Base-by-base conservation (phyloP, 768 basidiomycete species). In the Boletellus ananas region DNA sequence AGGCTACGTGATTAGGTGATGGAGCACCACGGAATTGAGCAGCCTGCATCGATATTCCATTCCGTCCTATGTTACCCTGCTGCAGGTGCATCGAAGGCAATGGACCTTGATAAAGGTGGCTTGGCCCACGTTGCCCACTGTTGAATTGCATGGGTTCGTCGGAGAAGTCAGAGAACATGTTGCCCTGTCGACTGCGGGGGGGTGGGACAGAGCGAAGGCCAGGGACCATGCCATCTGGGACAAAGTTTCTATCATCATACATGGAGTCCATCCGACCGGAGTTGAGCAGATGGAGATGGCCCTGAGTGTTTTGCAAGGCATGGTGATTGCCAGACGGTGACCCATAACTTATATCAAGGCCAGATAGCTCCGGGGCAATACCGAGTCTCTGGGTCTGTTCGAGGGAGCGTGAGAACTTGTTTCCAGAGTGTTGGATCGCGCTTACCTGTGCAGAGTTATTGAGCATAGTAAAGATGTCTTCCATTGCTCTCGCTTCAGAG, bases 151-250 rank as follows among this genome's bases (percentile, higher is more conserved):
- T 58, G 0, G 76, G 64, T 20, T 90, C 89, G 20, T 90, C 89
- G 21, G 80, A 58, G 14, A 76, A 72, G 27, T 88, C 88, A 34
- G 78, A 66, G 58, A 79, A 83, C 48, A 81, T 69, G 31, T 70
- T 70, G 52, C 74, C 73, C 54, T 86, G 82, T 41, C 85, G 76
- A 60, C 70, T 76, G 52, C 86, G 78, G 48, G 82, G 77, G 37
- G 82, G 79, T 41, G 79, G 81, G 34, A 75, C 77, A 27, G 84
- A 77, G 34, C 90, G 83, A 29, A 92, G 75, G 9, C 89, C 90
- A 21, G 90, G 89, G 14, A 92, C 90, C 80, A 92, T 81, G 25
- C 86, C 87, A 68, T 92, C 87, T 10, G 90, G 87, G 21, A 88
- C 79, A 57, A 92, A 92, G 57, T 76, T 81, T 54, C 88, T 77